These are phyloP conservation scores for Bimuria novae-zelandiae DNA, from an alignment of 2,329 filamentous ascomycete genomes.

Conservation along the genomic window DNA sequence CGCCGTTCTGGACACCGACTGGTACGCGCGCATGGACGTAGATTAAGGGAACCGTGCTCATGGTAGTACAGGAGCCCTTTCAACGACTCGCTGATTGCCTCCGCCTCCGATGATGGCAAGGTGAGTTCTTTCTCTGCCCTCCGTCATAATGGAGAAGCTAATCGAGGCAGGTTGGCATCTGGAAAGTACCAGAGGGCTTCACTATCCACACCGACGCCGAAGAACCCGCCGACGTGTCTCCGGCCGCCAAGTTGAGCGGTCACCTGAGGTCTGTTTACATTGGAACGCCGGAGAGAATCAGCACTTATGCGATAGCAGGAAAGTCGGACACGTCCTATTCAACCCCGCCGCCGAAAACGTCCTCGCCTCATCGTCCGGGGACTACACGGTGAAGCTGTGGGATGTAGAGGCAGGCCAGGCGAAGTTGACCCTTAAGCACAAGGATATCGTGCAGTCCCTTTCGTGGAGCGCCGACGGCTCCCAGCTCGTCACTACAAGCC, in stretches of 20 bases:
- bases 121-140: slow-evolving; percentile 41
- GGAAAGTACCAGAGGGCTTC: slow-evolving; percentile 90
- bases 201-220: slow-evolving; percentile 82
- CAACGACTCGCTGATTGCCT: slow-evolving; percentile 90
- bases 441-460: slow-evolving; percentile 91
- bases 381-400: slow-evolving; percentile 95
- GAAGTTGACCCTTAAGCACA: slow-evolving; percentile 78
- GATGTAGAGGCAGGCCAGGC: slow-evolving; percentile 80
- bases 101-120: slow-evolving; percentile 95
- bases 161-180: slow-evolving; percentile 73
- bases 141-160: slow-evolving; percentile 10
- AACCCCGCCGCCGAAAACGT: slow-evolving; percentile 96
- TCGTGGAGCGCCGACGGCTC: slow-evolving; percentile 93
- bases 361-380: slow-evolving; percentile 91
- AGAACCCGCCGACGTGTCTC: slow-evolving; percentile 79
- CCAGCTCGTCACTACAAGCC: slow-evolving; percentile 86
- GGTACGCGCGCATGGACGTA: slow-evolving; percentile 57
- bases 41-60: slow-evolving; percentile 18
- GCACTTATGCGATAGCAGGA: slow-evolving; percentile 60
- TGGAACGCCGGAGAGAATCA: neutral
- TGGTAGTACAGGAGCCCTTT: slow-evolving; percentile 77
- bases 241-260: slow-evolving; percentile 79
- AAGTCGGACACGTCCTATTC: slow-evolving; percentile 97
- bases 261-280: slow-evolving; percentile 72
- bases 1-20: slow-evolving; percentile 95